A percentile compares a stretch with the other conserved stretches of the same genome.
Conservation (phyloP, 345 rosid genomes). For the Acer negundo region DNA sequence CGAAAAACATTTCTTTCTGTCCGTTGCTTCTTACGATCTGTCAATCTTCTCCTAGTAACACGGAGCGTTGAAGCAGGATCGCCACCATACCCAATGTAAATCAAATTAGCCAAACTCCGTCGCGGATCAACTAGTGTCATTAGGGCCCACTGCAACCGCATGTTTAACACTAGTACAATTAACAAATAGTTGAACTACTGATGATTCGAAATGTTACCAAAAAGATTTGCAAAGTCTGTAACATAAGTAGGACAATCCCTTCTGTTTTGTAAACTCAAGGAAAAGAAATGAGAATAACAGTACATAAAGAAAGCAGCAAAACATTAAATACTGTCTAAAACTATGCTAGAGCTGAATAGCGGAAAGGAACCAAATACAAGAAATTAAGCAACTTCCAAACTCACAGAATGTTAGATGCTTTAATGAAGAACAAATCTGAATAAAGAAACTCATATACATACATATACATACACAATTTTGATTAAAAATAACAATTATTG, state of each 20-base stretch:
- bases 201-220: conserved; percentile 20
- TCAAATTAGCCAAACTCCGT: conserved; percentile 64
- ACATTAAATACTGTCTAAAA: background rate
- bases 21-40: conserved; percentile 72
- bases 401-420: background rate
- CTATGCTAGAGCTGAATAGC: background rate
- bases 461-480: background rate
- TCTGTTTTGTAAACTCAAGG: background rate
- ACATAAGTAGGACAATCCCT: background rate
- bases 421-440: background rate
- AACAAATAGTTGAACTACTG: conserved; percentile 16
- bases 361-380: background rate
- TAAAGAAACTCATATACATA: background rate
- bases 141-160: conserved; percentile 69
- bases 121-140: conserved; percentile 71
- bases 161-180: conserved; percentile 25
- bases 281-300: background rate
- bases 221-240: conserved; percentile 12
- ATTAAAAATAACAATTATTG: background rate
- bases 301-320: background rate
- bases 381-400: background rate
- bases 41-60: conserved; percentile 64
- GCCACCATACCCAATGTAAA: conserved; percentile 70
- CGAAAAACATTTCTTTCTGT: conserved; percentile 72
- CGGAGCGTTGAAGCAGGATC: conserved; percentile 59